phyloP scores from a whole-genome alignment of 257 asterid species.

The Lantana camara region DNA sequence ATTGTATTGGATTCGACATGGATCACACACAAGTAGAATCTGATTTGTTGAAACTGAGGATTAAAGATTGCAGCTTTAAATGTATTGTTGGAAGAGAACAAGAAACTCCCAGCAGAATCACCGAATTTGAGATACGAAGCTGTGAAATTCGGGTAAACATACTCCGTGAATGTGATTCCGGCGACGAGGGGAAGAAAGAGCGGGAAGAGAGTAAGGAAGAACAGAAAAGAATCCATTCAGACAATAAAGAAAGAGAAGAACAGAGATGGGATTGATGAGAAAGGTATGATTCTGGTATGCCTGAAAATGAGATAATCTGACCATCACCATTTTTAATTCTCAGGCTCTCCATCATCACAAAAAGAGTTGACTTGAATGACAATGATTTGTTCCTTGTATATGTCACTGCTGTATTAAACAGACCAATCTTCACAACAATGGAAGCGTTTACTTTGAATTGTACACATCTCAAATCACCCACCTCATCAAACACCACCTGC shows the following conservation, averaged over 20 bases:
- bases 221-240: slow-evolving; percentile 43
- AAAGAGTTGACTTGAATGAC: slow-evolving; percentile 24
- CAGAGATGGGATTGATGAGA: slow-evolving; percentile 17
- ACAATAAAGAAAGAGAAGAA: slow-evolving; percentile 20
- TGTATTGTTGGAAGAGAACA: slow-evolving; percentile 54
- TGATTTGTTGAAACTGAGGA: slow-evolving; percentile 38
- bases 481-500: slow-evolving; percentile 22
- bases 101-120: slow-evolving; percentile 51
- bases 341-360: slow-evolving; percentile 16
- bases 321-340: slow-evolving; percentile 16
- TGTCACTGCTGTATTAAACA: slow-evolving; percentile 10
- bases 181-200: slow-evolving; percentile 21
- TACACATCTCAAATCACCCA: slow-evolving; percentile 5
- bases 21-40: slow-evolving; percentile 59
- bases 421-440: slow-evolving; percentile 21
- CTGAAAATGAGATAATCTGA: slow-evolving; percentile 26
- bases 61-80: slow-evolving; percentile 59
- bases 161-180: slow-evolving; percentile 39
- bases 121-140: slow-evolving; percentile 41
- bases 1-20: slow-evolving; percentile 56
- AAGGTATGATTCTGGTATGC: slow-evolving; percentile 3
- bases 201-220: slow-evolving; percentile 34
- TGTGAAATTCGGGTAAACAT: slow-evolving; percentile 58
- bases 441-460: slow-evolving; percentile 47
- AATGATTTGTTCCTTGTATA: slow-evolving; percentile 17